A percentile compares a stretch with the other conserved stretches of the same genome.
Conservation (phyloP, 2,329 filamentous ascomycete genomes). For the Fusarium sp. region DNA sequence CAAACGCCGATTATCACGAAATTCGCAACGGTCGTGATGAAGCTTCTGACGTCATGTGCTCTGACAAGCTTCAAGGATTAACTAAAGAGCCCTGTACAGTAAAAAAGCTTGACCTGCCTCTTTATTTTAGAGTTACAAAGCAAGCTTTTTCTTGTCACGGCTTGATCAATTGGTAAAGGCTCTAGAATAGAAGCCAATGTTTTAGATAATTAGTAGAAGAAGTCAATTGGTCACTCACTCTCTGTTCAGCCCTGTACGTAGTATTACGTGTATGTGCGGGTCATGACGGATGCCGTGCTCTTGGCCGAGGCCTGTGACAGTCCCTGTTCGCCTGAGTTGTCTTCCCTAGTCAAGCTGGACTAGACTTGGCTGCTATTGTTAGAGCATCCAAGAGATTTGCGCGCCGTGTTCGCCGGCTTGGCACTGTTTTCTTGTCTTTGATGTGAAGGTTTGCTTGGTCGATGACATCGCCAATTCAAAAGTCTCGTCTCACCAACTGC, state of each 20-base stretch:
- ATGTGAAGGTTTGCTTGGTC: constrained; percentile 14
- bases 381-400: constrained; percentile 21
- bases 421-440: constrained; percentile 22
- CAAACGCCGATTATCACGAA: background rate
- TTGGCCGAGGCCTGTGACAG: constrained; percentile 13
- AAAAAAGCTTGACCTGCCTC: constrained; percentile 9
- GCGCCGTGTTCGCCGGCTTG: constrained; percentile 39
- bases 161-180: background rate
- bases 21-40: background rate
- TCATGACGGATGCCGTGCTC: constrained; percentile 37
- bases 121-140: constrained; percentile 24
- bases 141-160: constrained; percentile 23
- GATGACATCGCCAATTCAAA: constrained; percentile 24
- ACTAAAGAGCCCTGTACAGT: background rate
- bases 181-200: background rate
- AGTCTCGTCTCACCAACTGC: constrained; percentile 19
- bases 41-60: constrained; percentile 32
- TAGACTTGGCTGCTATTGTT: background rate
- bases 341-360: background rate
- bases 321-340: constrained; percentile 6
- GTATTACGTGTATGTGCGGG: constrained; percentile 41
- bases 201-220: background rate
- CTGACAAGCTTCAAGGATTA: background rate
- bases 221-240: constrained; percentile 20
- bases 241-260: constrained; percentile 34